Evolutionary conservation across 768 basidiomycete genomes (phyloP).

Genomic region (Boletus rubescentipes): DNA sequence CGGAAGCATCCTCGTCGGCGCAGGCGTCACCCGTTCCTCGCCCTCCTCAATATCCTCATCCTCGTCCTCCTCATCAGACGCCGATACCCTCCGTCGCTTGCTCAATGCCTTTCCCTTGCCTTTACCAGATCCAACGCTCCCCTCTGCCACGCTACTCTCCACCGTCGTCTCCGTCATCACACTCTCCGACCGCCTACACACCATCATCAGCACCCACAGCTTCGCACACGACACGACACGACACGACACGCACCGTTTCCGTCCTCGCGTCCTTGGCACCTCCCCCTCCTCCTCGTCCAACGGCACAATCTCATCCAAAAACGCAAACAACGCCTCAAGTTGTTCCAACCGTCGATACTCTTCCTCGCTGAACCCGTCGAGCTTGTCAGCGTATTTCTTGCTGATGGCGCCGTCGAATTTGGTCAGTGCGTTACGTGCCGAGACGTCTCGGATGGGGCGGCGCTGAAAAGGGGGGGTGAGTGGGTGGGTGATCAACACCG

Average conservation of each 20-base stretch:
- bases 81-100: constrained; percentile 54
- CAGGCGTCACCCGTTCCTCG: constrained; percentile 28
- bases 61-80: constrained; percentile 47
- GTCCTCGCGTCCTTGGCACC: constrained; percentile 31
- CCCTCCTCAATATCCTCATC: constrained; percentile 37
- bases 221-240: too few species aligned
- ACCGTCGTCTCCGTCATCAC: constrained; percentile 44
- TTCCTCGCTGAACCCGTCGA: constrained; percentile 70
- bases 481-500: too few species aligned
- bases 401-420: constrained; percentile 65
- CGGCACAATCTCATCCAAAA: constrained; percentile 70
- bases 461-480: constrained; percentile 30
- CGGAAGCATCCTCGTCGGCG: constrained; percentile 54
- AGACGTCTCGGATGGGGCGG: constrained; percentile 56
- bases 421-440: constrained; percentile 64
- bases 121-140: constrained; percentile 27
- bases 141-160: constrained; percentile 41
- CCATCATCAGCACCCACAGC: too few species aligned
- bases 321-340: constrained; percentile 59
- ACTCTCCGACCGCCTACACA: too few species aligned
- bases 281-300: constrained; percentile 55
- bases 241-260: constrained; percentile 48
- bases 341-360: constrained; percentile 65
- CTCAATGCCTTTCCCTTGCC: constrained; percentile 25
- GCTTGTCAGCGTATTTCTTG: constrained; percentile 69